Conservation (phyloP, 2,329 filamentous ascomycete genomes). For the Scedosporium apiospermum region DNA sequence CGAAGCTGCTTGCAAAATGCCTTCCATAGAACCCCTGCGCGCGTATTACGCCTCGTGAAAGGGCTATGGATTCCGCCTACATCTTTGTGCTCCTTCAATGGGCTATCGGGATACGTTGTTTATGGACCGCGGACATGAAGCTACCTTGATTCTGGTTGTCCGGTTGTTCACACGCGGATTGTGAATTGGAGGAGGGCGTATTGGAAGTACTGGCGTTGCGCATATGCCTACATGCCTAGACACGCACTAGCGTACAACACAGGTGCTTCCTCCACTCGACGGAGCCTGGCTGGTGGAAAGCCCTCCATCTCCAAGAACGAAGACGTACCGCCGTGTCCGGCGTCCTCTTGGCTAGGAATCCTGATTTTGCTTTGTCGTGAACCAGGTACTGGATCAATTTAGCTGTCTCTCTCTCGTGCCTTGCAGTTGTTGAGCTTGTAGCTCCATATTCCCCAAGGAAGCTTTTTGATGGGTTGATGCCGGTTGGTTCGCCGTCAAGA, state of each 20-base stretch:
- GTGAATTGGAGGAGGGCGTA: background rate
- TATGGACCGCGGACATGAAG: background rate
- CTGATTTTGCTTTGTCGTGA: background rate
- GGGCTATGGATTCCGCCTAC: background rate
- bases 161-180: background rate
- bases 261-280: background rate
- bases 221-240: constrained; percentile 2
- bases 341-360: background rate
- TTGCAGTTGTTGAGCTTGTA: no score
- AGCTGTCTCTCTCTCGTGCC: no score
- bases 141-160: background rate
- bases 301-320: background rate
- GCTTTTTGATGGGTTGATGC: background rate
- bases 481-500: background rate
- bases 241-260: background rate
- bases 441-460: no score
- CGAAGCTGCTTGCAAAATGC: background rate
- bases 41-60: no score
- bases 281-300: background rate
- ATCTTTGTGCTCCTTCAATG: background rate
- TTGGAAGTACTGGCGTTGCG: background rate
- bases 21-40: no score
- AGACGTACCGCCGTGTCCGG: background rate
- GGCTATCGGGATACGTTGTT: background rate
- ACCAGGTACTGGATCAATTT: background rate